A percentile compares a stretch with the other conserved stretches of the same genome.
phyloP scores from a whole-genome alignment of 768 basidiomycete species.

The Dioszegia hungarica region DNA sequence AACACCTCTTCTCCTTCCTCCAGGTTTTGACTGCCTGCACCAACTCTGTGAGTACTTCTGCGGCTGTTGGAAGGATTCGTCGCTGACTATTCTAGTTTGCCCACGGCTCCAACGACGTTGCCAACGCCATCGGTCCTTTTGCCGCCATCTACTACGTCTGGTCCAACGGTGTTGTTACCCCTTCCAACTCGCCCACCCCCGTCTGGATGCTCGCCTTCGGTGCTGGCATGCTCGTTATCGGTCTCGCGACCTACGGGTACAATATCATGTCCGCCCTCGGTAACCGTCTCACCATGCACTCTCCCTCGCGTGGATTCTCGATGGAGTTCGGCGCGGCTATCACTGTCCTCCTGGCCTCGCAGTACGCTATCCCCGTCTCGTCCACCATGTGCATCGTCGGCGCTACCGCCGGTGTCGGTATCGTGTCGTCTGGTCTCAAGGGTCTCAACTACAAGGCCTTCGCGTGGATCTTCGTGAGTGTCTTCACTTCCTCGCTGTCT shows the following conservation, averaged over 20 bases:
- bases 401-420: slow-evolving; percentile 33
- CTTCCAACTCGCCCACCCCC: slow-evolving; percentile 41
- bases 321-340: slow-evolving; percentile 53
- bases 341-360: slow-evolving; percentile 52
- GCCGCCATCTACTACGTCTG: slow-evolving; percentile 50
- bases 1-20: slow-evolving; percentile 52
- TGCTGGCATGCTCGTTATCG: slow-evolving; percentile 31
- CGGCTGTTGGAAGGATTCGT: no score
- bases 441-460: slow-evolving; percentile 47
- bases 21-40: slow-evolving; percentile 53
- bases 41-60: no score
- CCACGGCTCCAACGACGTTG: slow-evolving; percentile 52
- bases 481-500: not conserved
- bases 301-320: slow-evolving; percentile 52
- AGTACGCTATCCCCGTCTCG: slow-evolving; percentile 42
- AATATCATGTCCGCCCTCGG: slow-evolving; percentile 50
- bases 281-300: slow-evolving; percentile 51
- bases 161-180: slow-evolving; percentile 29
- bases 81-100: no score
- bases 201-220: slow-evolving; percentile 50
- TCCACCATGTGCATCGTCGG: slow-evolving; percentile 42
- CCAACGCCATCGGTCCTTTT: slow-evolving; percentile 49
- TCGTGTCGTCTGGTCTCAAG: slow-evolving; percentile 40
- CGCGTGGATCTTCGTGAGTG: slow-evolving; percentile 46
- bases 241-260: slow-evolving; percentile 43